phyloP scores from a whole-genome alignment of 2,329 filamentous ascomycete species.

The Verticillium tricorpus region DNA sequence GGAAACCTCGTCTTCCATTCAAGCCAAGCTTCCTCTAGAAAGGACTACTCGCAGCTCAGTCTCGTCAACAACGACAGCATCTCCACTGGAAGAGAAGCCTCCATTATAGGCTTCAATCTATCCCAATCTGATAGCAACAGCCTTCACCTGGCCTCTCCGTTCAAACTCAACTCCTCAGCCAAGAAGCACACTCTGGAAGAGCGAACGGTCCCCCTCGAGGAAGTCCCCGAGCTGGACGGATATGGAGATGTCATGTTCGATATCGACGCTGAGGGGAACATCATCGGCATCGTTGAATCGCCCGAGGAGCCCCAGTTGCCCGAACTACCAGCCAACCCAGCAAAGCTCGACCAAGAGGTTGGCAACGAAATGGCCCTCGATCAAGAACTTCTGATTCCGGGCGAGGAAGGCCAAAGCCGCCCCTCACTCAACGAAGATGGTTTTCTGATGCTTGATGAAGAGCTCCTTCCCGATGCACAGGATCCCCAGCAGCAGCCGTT shows the following conservation, averaged over 20 bases:
- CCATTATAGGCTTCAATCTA: slow-evolving; percentile 24
- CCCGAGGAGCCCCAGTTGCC: slow-evolving; percentile 39
- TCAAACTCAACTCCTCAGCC: slow-evolving; percentile 20
- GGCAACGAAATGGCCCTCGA: slow-evolving; percentile 5
- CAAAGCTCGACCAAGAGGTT: slow-evolving; percentile 18
- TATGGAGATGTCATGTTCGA: slow-evolving; percentile 39
- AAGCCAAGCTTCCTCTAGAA: slow-evolving; percentile 29
- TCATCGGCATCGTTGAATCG: slow-evolving; percentile 33
- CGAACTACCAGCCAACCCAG: slow-evolving; percentile 5
- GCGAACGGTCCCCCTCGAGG: slow-evolving; percentile 25
- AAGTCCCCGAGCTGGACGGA: slow-evolving; percentile 30
- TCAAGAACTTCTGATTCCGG: not conserved
- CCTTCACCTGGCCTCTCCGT: slow-evolving; percentile 27
- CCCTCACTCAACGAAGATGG: not conserved
- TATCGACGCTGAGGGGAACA: slow-evolving; percentile 48
- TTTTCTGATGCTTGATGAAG: not conserved
- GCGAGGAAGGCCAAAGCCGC: not conserved
- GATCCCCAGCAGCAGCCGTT: slow-evolving; percentile 16
- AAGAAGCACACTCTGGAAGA: slow-evolving; percentile 11
- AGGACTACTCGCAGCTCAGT: slow-evolving; percentile 39
- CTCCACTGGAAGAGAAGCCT: slow-evolving; percentile 22
- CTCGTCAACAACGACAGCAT: slow-evolving; percentile 28
- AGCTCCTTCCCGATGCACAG: slow-evolving; percentile 29
- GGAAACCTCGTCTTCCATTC: slow-evolving; percentile 25
- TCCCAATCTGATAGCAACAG: slow-evolving; percentile 26